Evolutionary conservation across 257 asterid genomes (phyloP).

Genomic region (Coffea canephora): DNA sequence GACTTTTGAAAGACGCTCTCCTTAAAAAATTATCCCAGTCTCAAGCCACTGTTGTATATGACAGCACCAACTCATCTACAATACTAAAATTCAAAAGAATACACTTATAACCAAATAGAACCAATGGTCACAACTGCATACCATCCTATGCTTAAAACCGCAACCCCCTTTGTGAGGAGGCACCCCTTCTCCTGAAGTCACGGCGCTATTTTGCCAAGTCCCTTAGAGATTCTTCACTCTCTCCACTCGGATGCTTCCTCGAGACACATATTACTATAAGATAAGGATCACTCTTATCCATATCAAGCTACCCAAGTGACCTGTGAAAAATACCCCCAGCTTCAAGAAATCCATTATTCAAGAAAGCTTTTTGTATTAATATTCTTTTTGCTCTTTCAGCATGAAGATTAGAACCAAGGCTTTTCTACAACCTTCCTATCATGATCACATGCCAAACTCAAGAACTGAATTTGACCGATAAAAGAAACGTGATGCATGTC

Average conservation of each 20-base stretch:
- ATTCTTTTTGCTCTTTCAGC: not conserved
- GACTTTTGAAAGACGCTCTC: not conserved
- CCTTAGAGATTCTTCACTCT: too few species aligned
- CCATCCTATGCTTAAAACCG: too few species aligned
- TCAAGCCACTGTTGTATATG: not conserved
- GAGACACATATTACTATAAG: too few species aligned
- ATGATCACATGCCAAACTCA: not conserved
- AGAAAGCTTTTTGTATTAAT: not conserved
- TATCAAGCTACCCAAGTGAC: not conserved
- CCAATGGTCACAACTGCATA: too few species aligned
- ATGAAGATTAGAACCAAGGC: not conserved
- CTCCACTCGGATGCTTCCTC: too few species aligned
- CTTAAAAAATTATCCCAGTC: not conserved
- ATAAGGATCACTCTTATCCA: not conserved
- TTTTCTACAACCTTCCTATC: not conserved
- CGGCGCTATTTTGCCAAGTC: too few species aligned
- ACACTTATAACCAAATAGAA: not conserved
- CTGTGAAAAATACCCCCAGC: not conserved
- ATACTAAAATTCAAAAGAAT: not conserved
- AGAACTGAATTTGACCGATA: not conserved
- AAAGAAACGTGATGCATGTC: slow-evolving; percentile 10
- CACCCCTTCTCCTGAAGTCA: too few species aligned
- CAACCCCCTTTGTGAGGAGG: too few species aligned
- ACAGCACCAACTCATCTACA: not conserved
- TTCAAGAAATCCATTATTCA: not conserved